These are phyloP conservation scores for Pestalotiopsis sp. DNA, from an alignment of 2,329 filamentous ascomycete genomes.

Conservation along the genomic window DNA sequence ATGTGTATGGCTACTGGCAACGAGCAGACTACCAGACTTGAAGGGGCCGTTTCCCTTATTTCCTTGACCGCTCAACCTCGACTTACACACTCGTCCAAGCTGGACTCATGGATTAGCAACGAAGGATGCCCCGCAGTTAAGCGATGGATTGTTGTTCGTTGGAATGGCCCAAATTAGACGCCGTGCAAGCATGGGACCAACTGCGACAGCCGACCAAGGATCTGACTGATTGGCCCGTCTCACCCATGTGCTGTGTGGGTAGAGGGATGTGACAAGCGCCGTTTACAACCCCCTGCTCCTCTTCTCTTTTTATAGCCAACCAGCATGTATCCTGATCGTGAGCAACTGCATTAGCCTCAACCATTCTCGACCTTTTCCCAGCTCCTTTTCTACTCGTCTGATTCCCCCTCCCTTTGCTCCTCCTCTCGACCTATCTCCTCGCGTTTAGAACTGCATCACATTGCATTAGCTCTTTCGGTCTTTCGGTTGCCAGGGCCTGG, in stretches of 20 bases:
- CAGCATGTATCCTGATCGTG: slow-evolving; percentile 25
- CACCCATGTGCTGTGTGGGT: not conserved
- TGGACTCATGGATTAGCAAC: slow-evolving; percentile 2
- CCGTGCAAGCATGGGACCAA: slow-evolving; percentile 17
- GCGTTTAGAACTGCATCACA: slow-evolving; percentile 29
- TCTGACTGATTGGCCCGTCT: slow-evolving; percentile 25
- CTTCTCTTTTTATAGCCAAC: slow-evolving; percentile 41
- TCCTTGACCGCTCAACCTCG: slow-evolving; percentile 2
- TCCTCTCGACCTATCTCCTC: slow-evolving; percentile 24
- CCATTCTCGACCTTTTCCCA: slow-evolving; percentile 17
- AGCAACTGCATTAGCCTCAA: slow-evolving; percentile 19
- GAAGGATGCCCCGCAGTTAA: slow-evolving; percentile 2
- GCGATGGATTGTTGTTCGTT: not conserved
- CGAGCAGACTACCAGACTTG: no score
- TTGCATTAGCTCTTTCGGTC: slow-evolving; percentile 30
- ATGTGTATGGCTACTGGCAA: not conserved
- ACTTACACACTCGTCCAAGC: not conserved
- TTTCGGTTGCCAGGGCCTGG: slow-evolving; percentile 20
- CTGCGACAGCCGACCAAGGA: slow-evolving; percentile 20
- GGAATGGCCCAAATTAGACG: slow-evolving; percentile 15
- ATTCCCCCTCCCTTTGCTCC: slow-evolving; percentile 18
- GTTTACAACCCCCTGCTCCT: slow-evolving; percentile 2
- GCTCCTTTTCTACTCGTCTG: slow-evolving; percentile 18
- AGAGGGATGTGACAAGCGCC: slow-evolving; percentile 15
- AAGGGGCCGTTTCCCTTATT: not conserved